Evolutionary conservation across 2,329 filamentous ascomycete genomes (phyloP), one percentile per base, ranked within the genome.

Genomic region (Akanthomyces muscarius): DNA sequence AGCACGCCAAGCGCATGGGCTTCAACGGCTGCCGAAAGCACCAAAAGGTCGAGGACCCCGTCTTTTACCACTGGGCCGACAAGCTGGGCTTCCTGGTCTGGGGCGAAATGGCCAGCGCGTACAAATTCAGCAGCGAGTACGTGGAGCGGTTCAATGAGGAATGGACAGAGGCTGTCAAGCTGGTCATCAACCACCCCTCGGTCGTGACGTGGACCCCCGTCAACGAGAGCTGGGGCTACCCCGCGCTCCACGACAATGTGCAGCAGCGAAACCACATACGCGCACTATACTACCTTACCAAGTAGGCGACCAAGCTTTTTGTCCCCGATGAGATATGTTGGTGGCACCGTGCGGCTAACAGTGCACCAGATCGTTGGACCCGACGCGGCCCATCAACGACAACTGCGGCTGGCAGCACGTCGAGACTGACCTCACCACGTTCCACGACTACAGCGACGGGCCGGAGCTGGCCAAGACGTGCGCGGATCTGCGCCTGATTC

Each of bases 341-440:
- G 21, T 14, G 6, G 23, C 10, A 10, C 33, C 11, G 28, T 2
- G 28, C 30, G 18, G 47, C 33, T 51, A 25, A 33, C 66, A 68
- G 21, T 30, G 16, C 28, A 71, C 50, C 28, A 76, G 74, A 61
- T 79, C 80, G 0, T 77, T 89, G 2, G 87, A 90, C 66, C 79
- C 83, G 1, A 88, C 83, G 0, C 76, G 87, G 6, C 86, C 86
- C 18, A 80, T 90, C 69, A 90, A 89, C 69, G 87, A 89, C 71
- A 89, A 90, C 72, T 89, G 87, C 66, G 87, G 87, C 41, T 89
- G 87, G 87, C 86, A 89, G 69, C 86, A 89, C 66, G 86, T 89
- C 6, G 68, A 78, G 13, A 87, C 84, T 0, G 87, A 89, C 67
- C 74, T 89, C 2, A 85, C 83, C 28, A 89, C 87, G 0, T 90